Base-by-base conservation (phyloP, 176 grass and related monocot species). In the Musa schizocarpa region DNA sequence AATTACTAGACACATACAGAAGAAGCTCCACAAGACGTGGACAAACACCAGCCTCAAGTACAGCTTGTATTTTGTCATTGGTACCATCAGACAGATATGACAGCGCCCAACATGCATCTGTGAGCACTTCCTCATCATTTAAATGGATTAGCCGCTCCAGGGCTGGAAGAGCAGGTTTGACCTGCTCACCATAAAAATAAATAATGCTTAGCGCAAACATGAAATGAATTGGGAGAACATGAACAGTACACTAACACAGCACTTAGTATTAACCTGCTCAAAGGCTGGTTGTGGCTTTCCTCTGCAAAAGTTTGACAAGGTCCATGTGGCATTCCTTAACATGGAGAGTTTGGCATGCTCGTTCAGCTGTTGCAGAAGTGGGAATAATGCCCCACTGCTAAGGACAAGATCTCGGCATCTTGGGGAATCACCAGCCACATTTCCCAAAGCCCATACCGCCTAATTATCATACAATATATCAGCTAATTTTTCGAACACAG, bases 261-360 rank as follows among this genome's bases (percentile, higher is more conserved):
- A 43, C 34, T 61, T 54, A 27, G 11, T 34, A 26, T 8, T 79
- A 79, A 96, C 93, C 93, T 92, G 93, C 12, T 96, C 93, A 69
- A 96, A 96, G 69, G 74, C 74, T 0, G 92, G 92, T 49, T 96
- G 92, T 24, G 92, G 92, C 69, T 96, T 96, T 53, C 92, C 92
- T 52, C 93, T 87, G 63, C 93, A 96, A 29, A 96, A 96, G 73
- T 96, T 96, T 8, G 93, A 96, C 2, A 96, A 87, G 21, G 93
- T 96, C 93, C 93, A 96, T 53, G 93, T 96, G 61, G 89, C 89
- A 54, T 96, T 96, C 78, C 93, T 92, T 11, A 96, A 88, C 93
- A 96, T 96, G 0, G 93, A 96, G 24, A 96, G 85, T 74, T 92
- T 96, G 10, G 93, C 89, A 25, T 90, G 87, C 71, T 96, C 93